Base-by-base conservation (phyloP, 768 basidiomycete genomes). In the Xanthoconium purpureum region DNA sequence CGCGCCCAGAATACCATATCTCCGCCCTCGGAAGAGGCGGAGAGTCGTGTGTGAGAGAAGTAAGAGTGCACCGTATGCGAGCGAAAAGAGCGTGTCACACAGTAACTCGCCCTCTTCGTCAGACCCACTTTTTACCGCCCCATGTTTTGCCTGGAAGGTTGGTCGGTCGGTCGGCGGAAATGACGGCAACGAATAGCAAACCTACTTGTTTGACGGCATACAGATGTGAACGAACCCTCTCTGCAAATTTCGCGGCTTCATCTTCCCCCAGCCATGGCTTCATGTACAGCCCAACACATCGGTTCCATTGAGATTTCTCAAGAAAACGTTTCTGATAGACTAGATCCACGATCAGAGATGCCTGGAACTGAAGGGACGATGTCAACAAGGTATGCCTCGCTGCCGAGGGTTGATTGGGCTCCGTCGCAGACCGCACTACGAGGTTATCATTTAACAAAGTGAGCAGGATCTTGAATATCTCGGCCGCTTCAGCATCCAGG, bases 1-100 rank as follows among this genome's bases (percentile, higher is more conserved):
- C n/a, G 89, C 81, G 30, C 94, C 96, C 46, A 96, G 85, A 63
- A 98, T 93, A 67, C 96, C 95, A 74, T 98, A 98, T 59, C 95
- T 84, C 63, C 86, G 85, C 30, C 95, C 96, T 64, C 93, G 90
- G 69, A 91, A 80, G 55, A 98, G 83, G 57, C 90, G 88, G 56
- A 98, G 81, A 30, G 82, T 88, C 28, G 96, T 98, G 74, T 98
- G 95, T 44, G 96, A 98, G 61, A 98, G 83, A 59, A 98, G 83
- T 9, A 98, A 80, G 46, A 98, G 82, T 49, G 95, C 92, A 63
- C 96, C 96, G 69, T 98, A 98, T 18, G 96, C 94, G 58, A 98
- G 80, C 28, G 94, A 97, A 77, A 98, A 98, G 42, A 94, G 81
- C 1, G 94, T 94, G 70, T 98, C 87, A 68, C 94, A 94, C 45